Percentiles rank a stretch among this genome's conserved stretches.
Evolutionary conservation across 2,329 filamentous ascomycete species (phyloP).

Genomic region (Sclerotinia spermophila): DNA sequence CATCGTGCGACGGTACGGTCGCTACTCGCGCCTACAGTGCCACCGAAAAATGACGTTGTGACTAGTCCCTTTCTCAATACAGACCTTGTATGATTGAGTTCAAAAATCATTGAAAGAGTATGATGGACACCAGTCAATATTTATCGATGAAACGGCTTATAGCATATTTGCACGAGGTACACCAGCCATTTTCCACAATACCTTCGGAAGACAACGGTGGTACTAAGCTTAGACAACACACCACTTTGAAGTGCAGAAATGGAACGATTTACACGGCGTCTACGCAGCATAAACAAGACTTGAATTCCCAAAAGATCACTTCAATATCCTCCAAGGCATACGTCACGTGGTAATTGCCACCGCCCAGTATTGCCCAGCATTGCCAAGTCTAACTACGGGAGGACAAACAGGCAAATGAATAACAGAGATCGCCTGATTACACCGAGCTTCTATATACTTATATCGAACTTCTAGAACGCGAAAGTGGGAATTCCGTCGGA

Average conservation of each 20-base stretch:
- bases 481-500: background rate
- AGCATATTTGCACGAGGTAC: background rate
- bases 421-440: background rate
- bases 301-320: background rate
- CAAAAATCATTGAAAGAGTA: background rate
- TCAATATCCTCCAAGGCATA: background rate
- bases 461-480: background rate
- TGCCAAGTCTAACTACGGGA: background rate
- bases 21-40: background rate
- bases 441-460: background rate
- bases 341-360: background rate
- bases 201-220: background rate
- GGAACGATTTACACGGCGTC: background rate
- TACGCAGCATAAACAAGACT: background rate
- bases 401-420: background rate
- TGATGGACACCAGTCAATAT: background rate
- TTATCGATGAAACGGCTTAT: background rate
- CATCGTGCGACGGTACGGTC: background rate
- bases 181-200: background rate
- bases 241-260: background rate
- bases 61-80: background rate
- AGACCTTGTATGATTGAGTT: background rate
- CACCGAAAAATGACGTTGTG: background rate
- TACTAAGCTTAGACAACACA: too few relatives aligned
- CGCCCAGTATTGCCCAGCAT: slow-evolving; percentile 1